A percentile compares a stretch with the other conserved stretches of the same genome.
Conservation (phyloP, 495 filamentous ascomycete genomes). For the Aspergillus sclerotiicarbonarius region DNA sequence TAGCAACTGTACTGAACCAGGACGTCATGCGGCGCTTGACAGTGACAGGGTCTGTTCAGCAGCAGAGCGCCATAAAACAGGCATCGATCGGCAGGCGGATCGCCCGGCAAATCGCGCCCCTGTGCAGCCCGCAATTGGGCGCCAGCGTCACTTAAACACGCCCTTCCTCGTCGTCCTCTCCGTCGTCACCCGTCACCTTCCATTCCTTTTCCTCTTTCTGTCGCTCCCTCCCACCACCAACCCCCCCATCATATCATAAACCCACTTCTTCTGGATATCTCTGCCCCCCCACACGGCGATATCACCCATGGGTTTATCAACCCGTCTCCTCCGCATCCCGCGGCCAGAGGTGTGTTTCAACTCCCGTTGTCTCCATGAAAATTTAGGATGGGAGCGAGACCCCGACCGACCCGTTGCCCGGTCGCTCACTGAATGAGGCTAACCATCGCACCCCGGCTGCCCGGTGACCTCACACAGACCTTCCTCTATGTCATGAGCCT, state of each 20-base stretch:
- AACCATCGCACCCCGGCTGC: constrained; percentile 21
- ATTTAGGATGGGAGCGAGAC: constrained; percentile 2
- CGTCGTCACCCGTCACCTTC: constrained; percentile 11
- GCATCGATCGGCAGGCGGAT: constrained; percentile 23
- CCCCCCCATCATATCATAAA: neutral
- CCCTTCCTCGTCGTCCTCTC: constrained; percentile 7
- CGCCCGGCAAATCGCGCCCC: constrained; percentile 27
- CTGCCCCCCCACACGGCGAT: constrained; percentile 13
- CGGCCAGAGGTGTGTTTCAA: constrained; percentile 52
- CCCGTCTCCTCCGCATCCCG: constrained; percentile 55
- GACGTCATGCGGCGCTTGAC: neutral
- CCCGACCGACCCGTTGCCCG: constrained; percentile 4
- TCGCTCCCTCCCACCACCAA: constrained; percentile 9
- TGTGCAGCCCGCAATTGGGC: constrained; percentile 17
- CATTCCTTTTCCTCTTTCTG: constrained; percentile 21
- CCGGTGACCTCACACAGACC: constrained; percentile 47
- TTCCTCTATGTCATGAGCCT: constrained; percentile 85
- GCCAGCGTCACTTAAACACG: constrained; percentile 15
- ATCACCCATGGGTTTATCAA: constrained; percentile 44
- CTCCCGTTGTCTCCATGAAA: constrained; percentile 1
- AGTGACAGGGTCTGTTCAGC: neutral
- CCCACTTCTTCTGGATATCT: constrained; percentile 3
- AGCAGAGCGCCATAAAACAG: neutral
- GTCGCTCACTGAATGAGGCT: constrained; percentile 14
- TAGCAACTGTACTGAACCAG: no score